phyloP scores from a whole-genome alignment of 805 yeast genomes.

The Brettanomyces bruxellensis region DNA sequence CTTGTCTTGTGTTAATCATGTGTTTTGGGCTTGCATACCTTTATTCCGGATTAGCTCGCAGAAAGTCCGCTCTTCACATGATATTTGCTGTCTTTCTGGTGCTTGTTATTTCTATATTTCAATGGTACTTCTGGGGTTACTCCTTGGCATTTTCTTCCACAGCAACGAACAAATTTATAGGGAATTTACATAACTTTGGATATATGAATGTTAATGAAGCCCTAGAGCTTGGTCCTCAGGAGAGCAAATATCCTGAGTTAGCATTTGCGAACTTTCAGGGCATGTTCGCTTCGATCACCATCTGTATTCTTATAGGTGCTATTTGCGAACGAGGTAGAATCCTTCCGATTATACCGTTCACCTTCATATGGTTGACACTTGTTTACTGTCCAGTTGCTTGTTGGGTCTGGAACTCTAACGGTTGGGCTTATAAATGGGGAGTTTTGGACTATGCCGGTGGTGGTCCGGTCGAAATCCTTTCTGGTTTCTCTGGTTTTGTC shows the following conservation, averaged over 20 bases:
- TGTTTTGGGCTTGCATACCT: conserved; percentile 90
- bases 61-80: conserved; percentile 83
- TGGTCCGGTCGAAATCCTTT: conserved; percentile 89
- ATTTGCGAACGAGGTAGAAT: conserved; percentile 90
- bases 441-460: conserved; percentile 97
- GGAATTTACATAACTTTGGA: conserved; percentile 78
- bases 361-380: conserved; percentile 81
- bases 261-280: conserved; percentile 83
- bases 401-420: conserved; percentile 91
- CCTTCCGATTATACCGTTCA: conserved; percentile 72
- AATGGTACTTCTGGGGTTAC: conserved; percentile 99
- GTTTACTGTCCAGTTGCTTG: conserved; percentile 93
- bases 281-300: conserved; percentile 86
- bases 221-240: conserved; percentile 7
- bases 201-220: conserved; percentile 56
- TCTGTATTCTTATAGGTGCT: conserved; percentile 87
- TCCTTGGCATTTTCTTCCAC: conserved; percentile 79
- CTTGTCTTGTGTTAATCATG: conserved; percentile 79
- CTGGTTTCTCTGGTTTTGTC: conserved; percentile 88
- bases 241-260: conserved; percentile 60
- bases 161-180: conserved; percentile 79
- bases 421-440: conserved; percentile 93
- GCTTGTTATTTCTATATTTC: conserved; percentile 46
- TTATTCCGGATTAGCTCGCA: conserved; percentile 83
- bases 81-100: conserved; percentile 68